These are phyloP conservation scores for Delphinella strobiligena DNA, from an alignment of 2,329 filamentous ascomycete genomes.

Conservation along the genomic window DNA sequence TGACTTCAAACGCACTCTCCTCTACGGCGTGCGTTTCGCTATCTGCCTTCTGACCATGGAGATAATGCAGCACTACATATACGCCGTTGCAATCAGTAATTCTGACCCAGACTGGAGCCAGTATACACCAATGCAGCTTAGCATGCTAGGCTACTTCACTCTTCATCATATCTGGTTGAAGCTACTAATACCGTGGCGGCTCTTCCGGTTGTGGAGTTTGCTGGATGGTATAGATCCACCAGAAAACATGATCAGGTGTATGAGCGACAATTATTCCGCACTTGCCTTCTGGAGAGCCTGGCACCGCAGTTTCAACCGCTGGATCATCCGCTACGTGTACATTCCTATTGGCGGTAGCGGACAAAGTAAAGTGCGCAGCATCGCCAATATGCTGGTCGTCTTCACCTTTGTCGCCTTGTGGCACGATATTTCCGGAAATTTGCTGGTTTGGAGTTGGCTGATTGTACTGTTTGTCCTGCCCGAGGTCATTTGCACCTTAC, in stretches of 20 bases:
- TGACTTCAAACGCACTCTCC: conserved; percentile 49
- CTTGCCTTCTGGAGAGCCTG: conserved; percentile 90
- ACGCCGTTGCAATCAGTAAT: conserved; percentile 85
- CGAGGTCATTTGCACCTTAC: conserved; percentile 57
- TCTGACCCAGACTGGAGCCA: conserved; percentile 64
- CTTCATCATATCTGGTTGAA: conserved; percentile 97
- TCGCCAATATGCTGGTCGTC: conserved; percentile 67
- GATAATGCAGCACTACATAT: conserved; percentile 79
- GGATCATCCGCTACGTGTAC: conserved; percentile 89
- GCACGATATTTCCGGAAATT: conserved; percentile 87
- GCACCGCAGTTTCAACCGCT: conserved; percentile 92
- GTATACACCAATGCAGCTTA: conserved; percentile 79
- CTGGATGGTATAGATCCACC: conserved; percentile 86
- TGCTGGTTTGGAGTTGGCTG: conserved; percentile 95
- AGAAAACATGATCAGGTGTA: conserved; percentile 96
- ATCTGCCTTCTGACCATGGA: conserved; percentile 81
- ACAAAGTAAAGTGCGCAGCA: conserved; percentile 41
- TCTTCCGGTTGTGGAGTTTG: conserved; percentile 94
- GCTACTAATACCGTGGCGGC: conserved; percentile 89
- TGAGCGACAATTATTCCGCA: conserved; percentile 87
- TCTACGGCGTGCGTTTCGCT: conserved; percentile 74
- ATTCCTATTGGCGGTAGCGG: conserved; percentile 77
- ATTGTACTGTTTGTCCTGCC: conserved; percentile 89
- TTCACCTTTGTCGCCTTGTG: conserved; percentile 97
- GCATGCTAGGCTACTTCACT: conserved; percentile 88